A percentile compares a stretch with the other conserved stretches of the same genome.
These are phyloP conservation scores for Schizochytrium sp. DNA, from an alignment of 108 stramenopile genomes.

Conservation along the genomic window DNA sequence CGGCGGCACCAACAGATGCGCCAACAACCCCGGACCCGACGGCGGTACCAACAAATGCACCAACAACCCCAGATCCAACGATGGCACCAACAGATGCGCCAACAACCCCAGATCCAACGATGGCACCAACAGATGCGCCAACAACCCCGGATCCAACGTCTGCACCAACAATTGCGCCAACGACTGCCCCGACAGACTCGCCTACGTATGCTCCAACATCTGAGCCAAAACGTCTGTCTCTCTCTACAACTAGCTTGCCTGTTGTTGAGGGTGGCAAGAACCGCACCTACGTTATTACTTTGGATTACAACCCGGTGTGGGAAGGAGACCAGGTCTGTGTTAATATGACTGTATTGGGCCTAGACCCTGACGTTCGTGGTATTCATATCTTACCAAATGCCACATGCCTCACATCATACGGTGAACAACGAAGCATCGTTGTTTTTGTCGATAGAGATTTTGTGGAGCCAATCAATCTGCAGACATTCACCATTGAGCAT, in stretches of 20 bases:
- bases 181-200: conserved; percentile 1
- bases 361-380: conserved; percentile 2
- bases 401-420: neutral
- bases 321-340: conserved; percentile 4
- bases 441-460: conserved; percentile 2
- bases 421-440: neutral
- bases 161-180: neutral
- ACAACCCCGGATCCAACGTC: neutral
- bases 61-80: conserved; percentile 2
- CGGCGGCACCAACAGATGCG: neutral
- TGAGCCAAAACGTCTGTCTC: neutral
- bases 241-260: neutral
- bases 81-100: conserved; percentile 32
- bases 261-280: conserved; percentile 49
- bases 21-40: neutral
- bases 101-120: neutral
- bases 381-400: conserved; percentile 13
- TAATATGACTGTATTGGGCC: neutral
- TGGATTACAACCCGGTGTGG: neutral
- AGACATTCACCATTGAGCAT: conserved; percentile 7
- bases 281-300: neutral
- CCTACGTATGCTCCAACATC: conserved; percentile 3
- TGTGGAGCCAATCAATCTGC: neutral
- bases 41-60: neutral
- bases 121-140: neutral